phyloP scores from a whole-genome alignment of 2,329 filamentous ascomycete species.

The Aspergillus cejpii region DNA sequence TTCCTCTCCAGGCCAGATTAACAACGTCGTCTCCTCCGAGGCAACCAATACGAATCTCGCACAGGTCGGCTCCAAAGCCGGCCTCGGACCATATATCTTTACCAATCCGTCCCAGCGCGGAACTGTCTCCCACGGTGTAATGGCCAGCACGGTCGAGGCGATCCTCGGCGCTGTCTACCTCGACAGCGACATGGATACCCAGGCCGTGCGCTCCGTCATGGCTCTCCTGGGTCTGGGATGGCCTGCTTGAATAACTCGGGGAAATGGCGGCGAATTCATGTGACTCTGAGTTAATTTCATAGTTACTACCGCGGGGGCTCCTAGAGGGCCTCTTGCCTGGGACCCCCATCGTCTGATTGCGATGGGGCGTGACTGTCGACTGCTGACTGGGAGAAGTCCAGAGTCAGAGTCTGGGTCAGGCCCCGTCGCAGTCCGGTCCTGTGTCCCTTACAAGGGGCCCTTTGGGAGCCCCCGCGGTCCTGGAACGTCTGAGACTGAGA shows the following conservation, averaged over 20 bases:
- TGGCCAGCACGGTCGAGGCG: conserved; percentile 30
- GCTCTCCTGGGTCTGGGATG: conserved; percentile 8
- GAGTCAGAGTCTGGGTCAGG: too few species aligned
- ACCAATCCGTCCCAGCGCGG: conserved; percentile 14
- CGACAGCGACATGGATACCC: conserved; percentile 20
- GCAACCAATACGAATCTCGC: conserved; percentile 12
- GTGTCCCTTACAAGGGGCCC: neutral
- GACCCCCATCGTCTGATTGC: neutral
- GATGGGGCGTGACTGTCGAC: neutral
- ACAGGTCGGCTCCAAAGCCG: conserved; percentile 4
- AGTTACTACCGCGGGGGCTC: neutral
- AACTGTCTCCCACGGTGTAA: conserved; percentile 14
- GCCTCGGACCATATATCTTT: conserved; percentile 8
- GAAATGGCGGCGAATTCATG: neutral
- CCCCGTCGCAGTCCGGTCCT: neutral
- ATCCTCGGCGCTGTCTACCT: conserved; percentile 31
- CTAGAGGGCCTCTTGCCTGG: neutral
- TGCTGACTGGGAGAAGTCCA: neutral
- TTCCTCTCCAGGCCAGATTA: conserved; percentile 1
- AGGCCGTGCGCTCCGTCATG: conserved; percentile 8
- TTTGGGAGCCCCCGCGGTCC: neutral
- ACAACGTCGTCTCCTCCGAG: neutral
- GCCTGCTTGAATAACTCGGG: conserved; percentile 1
- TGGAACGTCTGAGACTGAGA: neutral
- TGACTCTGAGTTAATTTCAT: neutral